phyloP scores from a whole-genome alignment of 129 eudicot species.

The Artemisia tridentata region DNA sequence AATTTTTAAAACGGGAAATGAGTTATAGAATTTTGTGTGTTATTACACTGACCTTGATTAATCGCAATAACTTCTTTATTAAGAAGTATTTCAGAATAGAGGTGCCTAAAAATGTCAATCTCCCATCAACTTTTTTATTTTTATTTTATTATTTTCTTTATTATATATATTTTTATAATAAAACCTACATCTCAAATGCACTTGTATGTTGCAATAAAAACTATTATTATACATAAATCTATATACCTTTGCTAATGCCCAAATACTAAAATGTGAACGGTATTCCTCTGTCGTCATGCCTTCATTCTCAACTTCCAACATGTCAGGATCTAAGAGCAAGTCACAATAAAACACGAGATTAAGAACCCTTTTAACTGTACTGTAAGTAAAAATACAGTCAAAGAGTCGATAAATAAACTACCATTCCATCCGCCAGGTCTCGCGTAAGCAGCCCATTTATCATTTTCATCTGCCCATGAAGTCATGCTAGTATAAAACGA shows the following conservation, averaged over 20 bases:
- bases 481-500: constrained; percentile 55
- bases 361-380: too few species aligned
- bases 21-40: too few species aligned
- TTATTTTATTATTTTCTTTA: too few species aligned
- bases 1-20: too few species aligned
- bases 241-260: constrained; percentile 87
- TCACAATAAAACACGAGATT: too few species aligned
- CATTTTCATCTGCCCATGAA: constrained; percentile 65
- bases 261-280: constrained; percentile 96
- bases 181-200: too few species aligned
- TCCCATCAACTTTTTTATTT: not conserved
- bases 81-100: constrained; percentile 49
- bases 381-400: too few species aligned
- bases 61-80: constrained; percentile 81
- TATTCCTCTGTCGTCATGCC: constrained; percentile 79
- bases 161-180: too few species aligned
- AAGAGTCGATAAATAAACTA: too few species aligned
- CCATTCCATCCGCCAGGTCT: too few species aligned
- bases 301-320: constrained; percentile 96
- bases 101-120: constrained; percentile 56
- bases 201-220: not conserved
- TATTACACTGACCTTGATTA: constrained; percentile 96
- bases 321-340: constrained; percentile 79
- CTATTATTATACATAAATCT: not conserved
- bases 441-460: constrained; percentile 95